Base-by-base conservation (phyloP, 2,329 filamentous ascomycete genomes). In the Neofusicoccum kwambonambiense region DNA sequence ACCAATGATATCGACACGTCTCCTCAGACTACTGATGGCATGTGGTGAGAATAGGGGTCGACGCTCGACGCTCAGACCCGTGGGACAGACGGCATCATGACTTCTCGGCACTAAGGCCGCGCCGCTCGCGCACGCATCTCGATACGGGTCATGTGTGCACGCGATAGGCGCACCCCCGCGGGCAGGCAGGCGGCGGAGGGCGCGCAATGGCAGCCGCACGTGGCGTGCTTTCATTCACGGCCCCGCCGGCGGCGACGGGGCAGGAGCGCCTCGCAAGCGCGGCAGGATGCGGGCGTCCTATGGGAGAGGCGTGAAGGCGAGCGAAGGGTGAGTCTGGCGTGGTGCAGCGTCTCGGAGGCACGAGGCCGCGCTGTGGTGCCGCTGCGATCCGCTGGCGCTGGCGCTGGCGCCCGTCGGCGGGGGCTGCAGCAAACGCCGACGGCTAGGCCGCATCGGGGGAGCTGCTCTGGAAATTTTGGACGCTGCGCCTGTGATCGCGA, bases 1-100 rank as follows among this genome's bases (percentile, higher is more conserved):
- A 60, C 56, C 56, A 64, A 64, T 64, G 42, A 64, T 47, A 64
- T 64, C 62, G 50, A 57, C 62, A 64, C 51, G 62, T 64, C 62
- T 52, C 49, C 61, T 63, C 35, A 51, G 49, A 34, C 13, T 27
- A 63, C 47, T 45, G 15, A 54, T 51, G 49, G 41, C 41, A 37
- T 47, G 27, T 60, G 41, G 56, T 60, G 56, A 47, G 41, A 60
- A 60, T 60, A 60, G 56, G 56, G 56, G 56, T 60, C 27, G 42
- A 31, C 27, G 27, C 27, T 31, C 56, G 52, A 57, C 52, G 56
- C 56, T 60, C 56, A 47, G 56, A 60, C 56, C 56, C 56, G n/a
- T 37, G 42, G 39, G 31, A 45, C 47, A 37, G 31, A 45, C 47
- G 15, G 35, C 15, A 47, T 44, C 27, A 47, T 60, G 56, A 44